A percentile compares a stretch with the other conserved stretches of the same genome.
Conservation (phyloP, 805 yeast species). For the Hanseniaspora guilliermondii region DNA sequence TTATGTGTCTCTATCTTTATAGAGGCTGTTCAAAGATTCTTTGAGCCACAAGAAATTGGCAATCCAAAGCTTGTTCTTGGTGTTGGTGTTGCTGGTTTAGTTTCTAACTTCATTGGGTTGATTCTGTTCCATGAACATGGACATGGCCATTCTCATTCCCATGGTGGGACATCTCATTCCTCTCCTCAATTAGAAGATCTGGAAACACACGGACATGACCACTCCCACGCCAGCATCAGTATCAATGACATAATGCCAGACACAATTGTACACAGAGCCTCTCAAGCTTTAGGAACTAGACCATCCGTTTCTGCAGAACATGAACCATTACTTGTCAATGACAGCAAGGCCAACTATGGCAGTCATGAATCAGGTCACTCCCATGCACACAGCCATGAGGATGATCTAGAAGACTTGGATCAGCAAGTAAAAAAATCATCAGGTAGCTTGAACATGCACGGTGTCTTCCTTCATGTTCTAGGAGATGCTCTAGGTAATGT, state of each 20-base stretch:
- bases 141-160: slow-evolving; percentile 37
- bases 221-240: slow-evolving; percentile 21
- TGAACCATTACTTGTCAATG: slow-evolving; percentile 25
- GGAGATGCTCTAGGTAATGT: slow-evolving; percentile 94
- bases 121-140: slow-evolving; percentile 82
- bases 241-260: slow-evolving; percentile 32
- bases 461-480: slow-evolving; percentile 85
- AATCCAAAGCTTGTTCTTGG: slow-evolving; percentile 71
- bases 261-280: slow-evolving; percentile 30
- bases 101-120: slow-evolving; percentile 73
- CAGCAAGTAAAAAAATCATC: slow-evolving; percentile 26
- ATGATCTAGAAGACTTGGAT: slow-evolving; percentile 16
- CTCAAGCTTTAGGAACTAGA: slow-evolving; percentile 3
- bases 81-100: slow-evolving; percentile 74
- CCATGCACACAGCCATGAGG: slow-evolving; percentile 14
- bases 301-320: slow-evolving; percentile 26
- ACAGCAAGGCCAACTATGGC: slow-evolving; percentile 1
- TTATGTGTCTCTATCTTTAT: slow-evolving; percentile 82
- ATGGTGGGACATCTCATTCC: slow-evolving; percentile 20
- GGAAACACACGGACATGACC: slow-evolving; percentile 17
- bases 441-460: slow-evolving; percentile 84
- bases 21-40: slow-evolving; percentile 83
- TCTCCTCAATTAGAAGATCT: slow-evolving; percentile 17
- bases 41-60: slow-evolving; percentile 64
- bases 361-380: slow-evolving; percentile 17